Percentiles rank a stretch among this genome's conserved stretches.
Conservation (phyloP, 176 grass and related monocot genomes). For the Hordeum vulgare region DNA sequence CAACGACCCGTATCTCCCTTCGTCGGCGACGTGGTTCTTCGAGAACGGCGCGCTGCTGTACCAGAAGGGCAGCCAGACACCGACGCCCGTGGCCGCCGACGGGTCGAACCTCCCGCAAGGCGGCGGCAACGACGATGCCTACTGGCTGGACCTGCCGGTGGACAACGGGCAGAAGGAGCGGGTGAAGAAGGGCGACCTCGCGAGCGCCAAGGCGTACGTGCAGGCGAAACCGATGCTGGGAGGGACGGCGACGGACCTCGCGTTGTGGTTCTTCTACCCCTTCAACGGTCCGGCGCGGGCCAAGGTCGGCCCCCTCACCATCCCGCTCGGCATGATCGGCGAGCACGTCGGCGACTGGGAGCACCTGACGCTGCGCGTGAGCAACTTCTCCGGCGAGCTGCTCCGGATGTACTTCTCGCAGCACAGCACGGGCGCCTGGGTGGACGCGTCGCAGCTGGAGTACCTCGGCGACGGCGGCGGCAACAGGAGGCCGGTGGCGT, state of each 20-base stretch:
- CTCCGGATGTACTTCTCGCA: conserved; percentile 56
- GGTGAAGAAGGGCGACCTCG: conserved; percentile 66
- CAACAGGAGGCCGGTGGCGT: conserved; percentile 35
- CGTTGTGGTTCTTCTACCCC: conserved; percentile 76
- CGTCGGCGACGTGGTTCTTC: conserved; percentile 82
- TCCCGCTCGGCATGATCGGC: conserved; percentile 65
- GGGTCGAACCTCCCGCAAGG: conserved; percentile 77
- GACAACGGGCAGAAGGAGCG: conserved; percentile 23
- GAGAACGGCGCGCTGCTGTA: conserved; percentile 69
- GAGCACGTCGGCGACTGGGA: conserved; percentile 96
- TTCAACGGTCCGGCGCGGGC: conserved; percentile 79
- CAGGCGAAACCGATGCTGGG: conserved; percentile 86
- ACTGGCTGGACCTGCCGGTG: conserved; percentile 83
- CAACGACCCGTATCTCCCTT: conserved; percentile 52
- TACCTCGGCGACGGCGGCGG: conserved; percentile 18
- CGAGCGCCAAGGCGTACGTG: conserved; percentile 46
- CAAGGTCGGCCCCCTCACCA: conserved; percentile 39
- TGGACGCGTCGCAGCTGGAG: conserved; percentile 65
- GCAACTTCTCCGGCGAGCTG: conserved; percentile 74
- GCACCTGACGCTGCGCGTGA: conserved; percentile 78
- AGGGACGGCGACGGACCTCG: conserved; percentile 65
- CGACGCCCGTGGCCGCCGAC: conserved; percentile 46
- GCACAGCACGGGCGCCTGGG: conserved; percentile 60
- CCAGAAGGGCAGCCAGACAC: conserved; percentile 46
- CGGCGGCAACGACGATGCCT: conserved; percentile 56